These are phyloP conservation scores for Eudorina sp. DNA, from an alignment of 139 green algal genomes.

Conservation along the genomic window DNA sequence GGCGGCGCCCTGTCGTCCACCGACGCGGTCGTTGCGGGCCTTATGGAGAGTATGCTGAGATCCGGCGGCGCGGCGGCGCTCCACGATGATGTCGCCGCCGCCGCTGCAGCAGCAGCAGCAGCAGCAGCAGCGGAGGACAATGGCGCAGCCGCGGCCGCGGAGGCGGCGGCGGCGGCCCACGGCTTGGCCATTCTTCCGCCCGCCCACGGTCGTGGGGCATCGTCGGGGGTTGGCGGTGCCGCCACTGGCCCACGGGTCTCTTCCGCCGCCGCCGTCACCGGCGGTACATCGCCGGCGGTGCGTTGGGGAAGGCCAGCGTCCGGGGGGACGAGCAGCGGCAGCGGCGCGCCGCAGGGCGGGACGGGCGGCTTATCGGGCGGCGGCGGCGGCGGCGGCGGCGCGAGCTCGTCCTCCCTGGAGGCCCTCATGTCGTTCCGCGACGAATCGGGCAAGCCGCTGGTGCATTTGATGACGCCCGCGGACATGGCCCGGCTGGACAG, in stretches of 20 bases:
- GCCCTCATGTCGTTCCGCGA: conserved; percentile 12
- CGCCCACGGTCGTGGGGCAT: neutral
- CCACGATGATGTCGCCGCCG: neutral
- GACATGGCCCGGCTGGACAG: neutral
- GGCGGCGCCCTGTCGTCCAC: neutral
- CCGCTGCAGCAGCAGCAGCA: neutral
- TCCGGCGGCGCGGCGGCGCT: conserved; percentile 11
- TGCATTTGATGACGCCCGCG: neutral
- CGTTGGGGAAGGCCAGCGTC: neutral
- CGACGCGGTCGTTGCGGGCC: conserved; percentile 6
- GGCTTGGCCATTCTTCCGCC: neutral
- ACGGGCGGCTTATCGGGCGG: neutral
- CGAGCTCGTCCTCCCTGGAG: neutral
- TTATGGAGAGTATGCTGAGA: conserved; percentile 40
- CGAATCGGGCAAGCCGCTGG: conserved; percentile 10
- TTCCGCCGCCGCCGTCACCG: too few species aligned
- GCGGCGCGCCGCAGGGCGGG: neutral
- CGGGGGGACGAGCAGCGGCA: neutral
- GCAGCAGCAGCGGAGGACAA: neutral
- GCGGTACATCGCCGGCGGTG: too few species aligned
- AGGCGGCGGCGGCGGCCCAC: neutral
- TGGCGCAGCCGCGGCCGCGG: neutral
- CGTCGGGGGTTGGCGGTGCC: neutral
- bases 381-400: neutral
- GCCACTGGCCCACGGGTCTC: too few species aligned